Evolutionary conservation across 2,329 filamentous ascomycete genomes (phyloP).

Genomic region (Aureobasidium sp.): DNA sequence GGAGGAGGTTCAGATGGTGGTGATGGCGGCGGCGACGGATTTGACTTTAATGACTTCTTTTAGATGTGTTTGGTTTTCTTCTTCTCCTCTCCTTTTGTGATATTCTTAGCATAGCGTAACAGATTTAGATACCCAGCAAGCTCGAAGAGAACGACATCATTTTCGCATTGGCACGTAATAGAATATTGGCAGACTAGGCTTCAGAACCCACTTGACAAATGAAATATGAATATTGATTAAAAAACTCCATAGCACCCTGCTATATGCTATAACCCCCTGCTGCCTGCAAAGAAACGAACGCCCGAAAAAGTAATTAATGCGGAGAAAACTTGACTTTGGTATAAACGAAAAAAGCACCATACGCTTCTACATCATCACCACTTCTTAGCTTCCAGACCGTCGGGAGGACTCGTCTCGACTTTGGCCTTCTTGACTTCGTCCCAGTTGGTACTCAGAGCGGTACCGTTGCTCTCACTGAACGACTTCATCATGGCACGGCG

Average conservation of each 20-base stretch:
- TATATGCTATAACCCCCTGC: not conserved
- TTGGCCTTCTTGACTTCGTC: conserved; percentile 64
- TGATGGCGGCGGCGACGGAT: conserved; percentile 24
- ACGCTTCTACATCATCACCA: conserved; percentile 39
- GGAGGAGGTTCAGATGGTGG: conserved; percentile 15
- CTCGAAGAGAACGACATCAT: too few relatives aligned
- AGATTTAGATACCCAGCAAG: conserved; percentile 6
- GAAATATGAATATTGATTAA: too few relatives aligned
- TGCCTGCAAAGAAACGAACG: not conserved
- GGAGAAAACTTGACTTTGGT: too few relatives aligned
- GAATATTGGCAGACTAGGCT: too few relatives aligned
- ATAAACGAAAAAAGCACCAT: too few relatives aligned
- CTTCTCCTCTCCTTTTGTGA: not conserved
- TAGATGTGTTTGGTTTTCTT: not conserved
- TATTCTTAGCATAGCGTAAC: not conserved
- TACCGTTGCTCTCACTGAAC: conserved; percentile 89
- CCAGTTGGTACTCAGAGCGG: conserved; percentile 89
- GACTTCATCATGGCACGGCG: conserved; percentile 97
- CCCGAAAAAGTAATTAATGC: too few relatives aligned
- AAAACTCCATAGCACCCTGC: conserved; percentile 1
- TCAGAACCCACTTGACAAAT: too few relatives aligned
- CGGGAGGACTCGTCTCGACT: conserved; percentile 67
- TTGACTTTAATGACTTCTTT: conserved; percentile 19
- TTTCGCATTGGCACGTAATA: too few relatives aligned
- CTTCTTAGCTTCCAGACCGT: conserved; percentile 70